These are phyloP conservation scores for Amanita pseudoporphyria DNA, from an alignment of 768 basidiomycete species.

Conservation along the genomic window DNA sequence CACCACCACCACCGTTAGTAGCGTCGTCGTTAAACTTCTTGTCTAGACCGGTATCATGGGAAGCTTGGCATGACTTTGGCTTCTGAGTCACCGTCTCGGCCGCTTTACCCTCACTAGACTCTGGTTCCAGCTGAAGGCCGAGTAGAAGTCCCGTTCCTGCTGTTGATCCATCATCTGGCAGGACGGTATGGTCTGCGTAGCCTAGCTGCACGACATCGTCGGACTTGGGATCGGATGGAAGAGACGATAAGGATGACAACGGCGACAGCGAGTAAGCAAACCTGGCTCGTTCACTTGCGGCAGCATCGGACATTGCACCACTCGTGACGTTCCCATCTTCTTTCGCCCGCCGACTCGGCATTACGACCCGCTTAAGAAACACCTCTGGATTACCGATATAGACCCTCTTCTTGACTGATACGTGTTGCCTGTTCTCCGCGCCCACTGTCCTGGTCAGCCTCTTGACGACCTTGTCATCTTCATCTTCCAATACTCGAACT, in stretches of 20 bases:
- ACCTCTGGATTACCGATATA: slow-evolving; percentile 10
- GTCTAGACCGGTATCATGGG: background rate
- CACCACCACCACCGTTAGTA: background rate
- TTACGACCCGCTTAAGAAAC: slow-evolving; percentile 2
- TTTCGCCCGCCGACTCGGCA: background rate
- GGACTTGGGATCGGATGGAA: background rate
- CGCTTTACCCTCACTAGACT: background rate
- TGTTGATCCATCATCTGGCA: background rate
- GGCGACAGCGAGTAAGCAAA: slow-evolving; percentile 1
- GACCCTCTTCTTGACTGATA: background rate
- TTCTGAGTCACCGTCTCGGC: background rate
- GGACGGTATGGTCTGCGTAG: background rate
- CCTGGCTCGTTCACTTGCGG: background rate
- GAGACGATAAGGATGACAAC: slow-evolving; percentile 1
- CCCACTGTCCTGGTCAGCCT: background rate
- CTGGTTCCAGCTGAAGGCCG: background rate
- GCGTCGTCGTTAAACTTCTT: too few relatives aligned
- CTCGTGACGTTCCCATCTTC: background rate
- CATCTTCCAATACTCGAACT: background rate
- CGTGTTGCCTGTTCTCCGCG: background rate
- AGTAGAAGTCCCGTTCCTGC: background rate
- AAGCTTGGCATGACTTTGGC: background rate
- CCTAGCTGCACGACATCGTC: background rate
- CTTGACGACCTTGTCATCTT: slow-evolving; percentile 1
- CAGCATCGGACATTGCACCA: background rate